Evolutionary conservation across 1,284 basidiomycete genomes (phyloP), one percentile per base, ranked within the genome.

Genomic region (Ganoderma multipileum): DNA sequence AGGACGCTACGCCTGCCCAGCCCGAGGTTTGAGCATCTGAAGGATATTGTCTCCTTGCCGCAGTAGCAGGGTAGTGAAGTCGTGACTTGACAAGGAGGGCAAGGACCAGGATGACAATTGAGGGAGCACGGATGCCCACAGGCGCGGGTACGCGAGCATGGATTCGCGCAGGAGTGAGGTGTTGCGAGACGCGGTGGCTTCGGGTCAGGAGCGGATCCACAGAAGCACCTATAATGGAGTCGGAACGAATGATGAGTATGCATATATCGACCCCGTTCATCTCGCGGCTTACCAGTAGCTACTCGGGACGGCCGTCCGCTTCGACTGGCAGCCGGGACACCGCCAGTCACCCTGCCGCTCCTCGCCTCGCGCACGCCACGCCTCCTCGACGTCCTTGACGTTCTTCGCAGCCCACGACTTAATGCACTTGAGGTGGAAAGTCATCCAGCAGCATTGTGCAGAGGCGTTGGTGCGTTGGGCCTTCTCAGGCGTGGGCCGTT

Each of bases 301-400:
- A 3, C 83, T 84, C 0, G 94, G 92, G 1, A 92, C 86, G 5
- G 81, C 79, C 57, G 85, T 83, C 33, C 95, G 83, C 70, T 90
- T 91, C 3, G 88, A 89, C 76, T 95, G 95, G 81, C 95, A 97
- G 0, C 94, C 95, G 0, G 95, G 95, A 79, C 95, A 97, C 66
- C 91, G 84, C 95, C 95, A 96, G 75, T 95, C 92, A 0, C 91
- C 91, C 38, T 84, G 83, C 62, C 83, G 83, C 38, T 83, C 82
- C 70, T 95, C 92, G 1, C 91, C 91, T 69, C 95, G 81, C 2
- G 89, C 90, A 1, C 87, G 83, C 85, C 90, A 94, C 0, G 95
- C 94, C 71, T 92, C 92, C 65, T 83, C 83, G 5, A 93, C 76
- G 9, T 94, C 93, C 75, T 91, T 93, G 55, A 94, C 91, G 74